Evolutionary conservation across 495 filamentous ascomycete species (phyloP), one percentile per base, ranked within the genome.

Genomic region (Friedmanniomyces endolithicus): DNA sequence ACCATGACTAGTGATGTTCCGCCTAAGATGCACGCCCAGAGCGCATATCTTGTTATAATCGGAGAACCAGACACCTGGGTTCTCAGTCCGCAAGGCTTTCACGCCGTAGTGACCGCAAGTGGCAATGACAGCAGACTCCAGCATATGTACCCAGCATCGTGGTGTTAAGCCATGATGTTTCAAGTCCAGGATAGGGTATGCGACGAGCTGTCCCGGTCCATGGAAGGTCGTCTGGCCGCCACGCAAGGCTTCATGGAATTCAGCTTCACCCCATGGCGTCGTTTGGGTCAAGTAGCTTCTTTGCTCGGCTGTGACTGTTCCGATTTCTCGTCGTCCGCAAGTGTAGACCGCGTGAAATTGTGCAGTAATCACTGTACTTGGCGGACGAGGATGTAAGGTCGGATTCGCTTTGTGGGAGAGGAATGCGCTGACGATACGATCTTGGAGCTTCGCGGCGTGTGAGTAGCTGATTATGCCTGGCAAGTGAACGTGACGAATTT

Each of bases 171-270:
- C 70, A 25, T 84, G 73, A 0, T 69, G 62, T n/a, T 72, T 70
- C 17, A 96, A 74, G 64, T 94, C 87, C 20, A 92, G 68, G 37
- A 97, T 80, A 14, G 90, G 87, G 68, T 94, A 98, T 12, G 87
- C 82, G 23, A 95, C 86, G 56, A 90, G 70, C 66, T 98, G 92
- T 0, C 92, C 92, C 0, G 92, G 92, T 0, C 92, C 92, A 65
- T 98, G 92, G 72, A 94, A 98, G 4, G 92, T 97, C 0, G 86
- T 90, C 55, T 92, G 86, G 0, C 92, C 92, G 59, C 92, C 92
- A 44, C 92, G 82, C 8, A 83, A 77, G 6, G 88, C 83, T 51
- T 81, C 74, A 37, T 79, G 66, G 61, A 94, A 76, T 19, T 81
- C 77, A 19, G 87, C 85, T 37, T 58, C 60, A 16, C 74, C 70